Conservation (phyloP, 2,329 filamentous ascomycete genomes). For the Sphaerulina populicola region DNA sequence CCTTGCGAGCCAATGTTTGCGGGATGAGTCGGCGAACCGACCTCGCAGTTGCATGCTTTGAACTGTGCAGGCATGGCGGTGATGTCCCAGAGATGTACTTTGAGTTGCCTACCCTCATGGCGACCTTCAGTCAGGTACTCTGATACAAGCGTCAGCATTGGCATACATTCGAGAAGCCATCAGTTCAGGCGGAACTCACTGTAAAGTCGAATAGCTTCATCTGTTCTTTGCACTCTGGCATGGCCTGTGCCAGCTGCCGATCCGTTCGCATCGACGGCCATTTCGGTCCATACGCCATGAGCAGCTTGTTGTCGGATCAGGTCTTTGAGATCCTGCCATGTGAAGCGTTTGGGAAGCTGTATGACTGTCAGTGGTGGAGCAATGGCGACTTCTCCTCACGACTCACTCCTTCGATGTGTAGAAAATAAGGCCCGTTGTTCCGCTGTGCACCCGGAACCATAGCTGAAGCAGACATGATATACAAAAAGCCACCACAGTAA, state of each 20-base stretch:
- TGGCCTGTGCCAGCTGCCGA: slow-evolving; percentile 19
- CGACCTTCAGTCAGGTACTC: slow-evolving; percentile 23
- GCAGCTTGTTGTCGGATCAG: slow-evolving; percentile 23
- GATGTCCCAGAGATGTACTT: slow-evolving; percentile 28
- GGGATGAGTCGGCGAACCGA: slow-evolving; percentile 11
- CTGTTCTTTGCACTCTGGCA: slow-evolving; percentile 21
- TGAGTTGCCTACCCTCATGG: slow-evolving; percentile 19
- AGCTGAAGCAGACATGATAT: slow-evolving; percentile 9
- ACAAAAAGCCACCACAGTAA: slow-evolving; percentile 6
- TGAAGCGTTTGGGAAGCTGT: slow-evolving; percentile 26
- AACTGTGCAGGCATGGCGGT: slow-evolving; percentile 15
- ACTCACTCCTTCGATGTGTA: slow-evolving; percentile 22
- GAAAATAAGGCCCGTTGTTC: slow-evolving; percentile 15
- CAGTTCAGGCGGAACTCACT: slow-evolving; percentile 15
- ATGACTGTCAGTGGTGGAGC: slow-evolving; percentile 1
- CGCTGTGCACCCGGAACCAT: not conserved
- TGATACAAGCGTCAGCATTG: slow-evolving; percentile 12
- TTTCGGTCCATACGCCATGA: slow-evolving; percentile 28
- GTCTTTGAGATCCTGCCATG: slow-evolving; percentile 31
- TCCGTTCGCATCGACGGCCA: slow-evolving; percentile 21
- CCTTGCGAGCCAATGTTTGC: slow-evolving; percentile 2
- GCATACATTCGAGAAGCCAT: not conserved
- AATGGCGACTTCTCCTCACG: not conserved
- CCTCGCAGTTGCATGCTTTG: slow-evolving; percentile 23
- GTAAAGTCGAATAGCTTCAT: slow-evolving; percentile 26